Evolutionary conservation across 768 basidiomycete genomes (phyloP), one percentile per base, ranked within the genome.

Genomic region (Russula foetens): DNA sequence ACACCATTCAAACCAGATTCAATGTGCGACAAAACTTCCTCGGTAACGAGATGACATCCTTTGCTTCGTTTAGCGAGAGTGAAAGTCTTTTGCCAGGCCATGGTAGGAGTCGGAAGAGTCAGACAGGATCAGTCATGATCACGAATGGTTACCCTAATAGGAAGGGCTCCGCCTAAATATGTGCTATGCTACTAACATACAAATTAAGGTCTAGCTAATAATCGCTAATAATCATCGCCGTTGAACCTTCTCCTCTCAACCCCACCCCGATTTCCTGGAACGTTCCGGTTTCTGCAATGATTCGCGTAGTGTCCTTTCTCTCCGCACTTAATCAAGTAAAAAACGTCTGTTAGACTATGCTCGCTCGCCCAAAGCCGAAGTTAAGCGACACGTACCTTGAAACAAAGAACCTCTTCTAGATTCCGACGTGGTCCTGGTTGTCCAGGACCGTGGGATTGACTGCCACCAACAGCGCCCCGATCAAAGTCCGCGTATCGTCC

Each of bases 231-330:
- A n/a, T 65, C 66, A 12, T 64, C 68, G 11, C 63, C 63, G 45
- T 72, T 75, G 38, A 56, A 65, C 35, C 64, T 66, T 45, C 60
- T 66, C 48, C 79, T 79, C 65, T 90, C 90, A 49, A 84, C 74
- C 8, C 93, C 93, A 58, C 93, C 93, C 51, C 93, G 81, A 70
- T 91, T 92, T 14, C 93, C 93, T 28, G 93, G 93, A 24, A 92
- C 87, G 70, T 93, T 94, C 58, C 89, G 77, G 71, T 94, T 94
- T 44, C 87, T 83, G 73, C 95, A 97, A 67, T 90, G 85, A 70
- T 97, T 96, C 21, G 95, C 95, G 69, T 96, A 96, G 70, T 98
- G 96, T 1, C 96, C 96, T 66, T 88, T 87, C 71, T 92, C 86
- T 39, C 91, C 91, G 68, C 94, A 97, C 86, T n/a, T 92, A 63